Evolutionary conservation across 129 eudicot species (phyloP).

Genomic region (Artemisia tridentata): DNA sequence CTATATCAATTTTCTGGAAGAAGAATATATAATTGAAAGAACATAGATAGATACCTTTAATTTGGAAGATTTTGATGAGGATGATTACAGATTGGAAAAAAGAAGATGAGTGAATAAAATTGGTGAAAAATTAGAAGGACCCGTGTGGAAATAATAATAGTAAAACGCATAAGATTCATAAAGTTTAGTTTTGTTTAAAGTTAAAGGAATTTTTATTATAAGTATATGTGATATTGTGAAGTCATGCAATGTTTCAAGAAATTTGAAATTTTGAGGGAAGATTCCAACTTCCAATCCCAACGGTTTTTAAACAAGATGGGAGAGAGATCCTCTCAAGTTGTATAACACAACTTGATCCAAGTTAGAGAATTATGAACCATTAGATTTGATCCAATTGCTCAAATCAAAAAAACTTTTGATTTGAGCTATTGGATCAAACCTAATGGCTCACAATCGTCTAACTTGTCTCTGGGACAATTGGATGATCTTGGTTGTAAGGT

Average conservation of each 20-base stretch:
- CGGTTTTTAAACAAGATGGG: neutral
- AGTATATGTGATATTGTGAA: constrained; percentile 13
- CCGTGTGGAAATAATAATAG: constrained; percentile 23
- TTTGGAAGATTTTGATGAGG: constrained; percentile 26
- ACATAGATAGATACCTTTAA: constrained; percentile 19
- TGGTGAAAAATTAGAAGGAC: constrained; percentile 24
- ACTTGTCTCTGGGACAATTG: too few species aligned
- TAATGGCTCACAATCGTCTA: too few species aligned
- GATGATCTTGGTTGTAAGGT: too few species aligned
- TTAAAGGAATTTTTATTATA: neutral
- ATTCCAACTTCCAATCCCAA: neutral
- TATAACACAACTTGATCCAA: too few species aligned
- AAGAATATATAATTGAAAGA: constrained; percentile 7
- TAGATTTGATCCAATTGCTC: too few species aligned
- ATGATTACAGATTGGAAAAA: constrained; percentile 20
- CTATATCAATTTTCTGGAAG: constrained; percentile 2
- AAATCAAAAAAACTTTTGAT: too few species aligned
- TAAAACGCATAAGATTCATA: constrained; percentile 34
- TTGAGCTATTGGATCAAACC: too few species aligned
- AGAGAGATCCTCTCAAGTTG: too few species aligned
- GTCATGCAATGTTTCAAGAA: neutral
- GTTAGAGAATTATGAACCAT: too few species aligned
- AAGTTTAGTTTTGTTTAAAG: constrained; percentile 15
- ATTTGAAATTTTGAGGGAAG: constrained; percentile 23
- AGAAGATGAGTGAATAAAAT: constrained; percentile 13